Conservation (phyloP, 202 grass and related monocot genomes). For the Digitaria exilis region DNA sequence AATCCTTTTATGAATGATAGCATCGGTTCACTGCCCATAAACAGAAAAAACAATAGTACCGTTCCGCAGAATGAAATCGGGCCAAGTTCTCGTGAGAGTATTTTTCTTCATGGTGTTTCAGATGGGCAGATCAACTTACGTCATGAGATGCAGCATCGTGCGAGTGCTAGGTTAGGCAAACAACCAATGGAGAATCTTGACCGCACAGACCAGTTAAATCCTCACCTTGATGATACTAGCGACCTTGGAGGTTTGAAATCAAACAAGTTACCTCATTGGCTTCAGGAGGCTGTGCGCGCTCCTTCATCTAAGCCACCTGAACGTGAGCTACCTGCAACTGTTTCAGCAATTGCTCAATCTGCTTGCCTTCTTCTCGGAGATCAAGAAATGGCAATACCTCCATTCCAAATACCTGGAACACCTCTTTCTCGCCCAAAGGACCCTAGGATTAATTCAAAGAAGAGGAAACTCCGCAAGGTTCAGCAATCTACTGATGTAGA, state of each 20-base stretch:
- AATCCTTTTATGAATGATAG: slow-evolving; percentile 67
- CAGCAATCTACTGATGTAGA: slow-evolving; percentile 34
- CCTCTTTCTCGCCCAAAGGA: slow-evolving; percentile 73
- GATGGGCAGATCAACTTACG: slow-evolving; percentile 53
- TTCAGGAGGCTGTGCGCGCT: slow-evolving; percentile 83
- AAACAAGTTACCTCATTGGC: slow-evolving; percentile 97
- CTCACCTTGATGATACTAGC: slow-evolving; percentile 43
- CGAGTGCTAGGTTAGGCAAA: slow-evolving; percentile 56
- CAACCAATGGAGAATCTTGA: slow-evolving; percentile 41
- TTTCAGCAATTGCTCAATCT: slow-evolving; percentile 84
- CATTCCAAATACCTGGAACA: slow-evolving; percentile 68
- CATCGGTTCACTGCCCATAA: slow-evolving; percentile 50
- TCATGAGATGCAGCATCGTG: slow-evolving; percentile 52
- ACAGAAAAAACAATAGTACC: slow-evolving; percentile 45
- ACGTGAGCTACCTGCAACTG: slow-evolving; percentile 60
- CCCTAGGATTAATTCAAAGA: slow-evolving; percentile 76
- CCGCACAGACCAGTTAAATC: slow-evolving; percentile 38
- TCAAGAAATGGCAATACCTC: slow-evolving; percentile 68
- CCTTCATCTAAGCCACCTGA: slow-evolving; percentile 60
- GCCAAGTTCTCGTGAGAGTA: slow-evolving; percentile 47
- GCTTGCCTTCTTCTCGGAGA: slow-evolving; percentile 84
- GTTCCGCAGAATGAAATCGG: slow-evolving; percentile 56
- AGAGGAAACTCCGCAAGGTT: slow-evolving; percentile 48
- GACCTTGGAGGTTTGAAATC: slow-evolving; percentile 64
- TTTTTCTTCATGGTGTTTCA: slow-evolving; percentile 53